Evolutionary conservation across 2,329 filamentous ascomycete genomes (phyloP).

Genomic region (Pseudogymnoascus sp.): DNA sequence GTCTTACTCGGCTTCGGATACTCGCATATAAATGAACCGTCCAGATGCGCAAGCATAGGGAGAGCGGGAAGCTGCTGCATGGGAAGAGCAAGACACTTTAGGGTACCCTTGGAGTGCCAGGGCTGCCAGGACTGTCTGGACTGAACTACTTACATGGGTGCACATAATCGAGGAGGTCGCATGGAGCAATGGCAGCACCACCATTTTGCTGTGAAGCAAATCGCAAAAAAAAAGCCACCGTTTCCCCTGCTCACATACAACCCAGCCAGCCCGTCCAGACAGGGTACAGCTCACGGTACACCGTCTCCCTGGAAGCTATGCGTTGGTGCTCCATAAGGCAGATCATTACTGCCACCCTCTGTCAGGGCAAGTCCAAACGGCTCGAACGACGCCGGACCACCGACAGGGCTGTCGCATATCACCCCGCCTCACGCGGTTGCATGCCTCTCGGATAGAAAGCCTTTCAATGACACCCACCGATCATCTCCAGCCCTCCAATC

Average conservation of each 20-base stretch:
- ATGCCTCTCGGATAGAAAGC: not conserved
- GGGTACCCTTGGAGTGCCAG: not conserved
- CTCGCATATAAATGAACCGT: not conserved
- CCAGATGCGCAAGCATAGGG: not conserved
- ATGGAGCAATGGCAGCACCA: not conserved
- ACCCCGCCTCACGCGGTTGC: not conserved
- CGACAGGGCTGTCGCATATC: not conserved
- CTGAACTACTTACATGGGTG: not conserved
- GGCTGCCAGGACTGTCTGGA: not conserved
- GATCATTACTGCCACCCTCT: not conserved
- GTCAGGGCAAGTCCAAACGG: not conserved
- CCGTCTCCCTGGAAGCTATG: not conserved
- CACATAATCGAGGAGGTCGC: not conserved
- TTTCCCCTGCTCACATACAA: not conserved
- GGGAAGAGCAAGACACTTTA: not conserved
- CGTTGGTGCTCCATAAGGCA: not conserved
- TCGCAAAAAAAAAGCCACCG: not conserved
- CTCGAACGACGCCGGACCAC: not conserved
- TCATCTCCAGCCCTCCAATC: not conserved
- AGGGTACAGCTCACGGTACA: too few relatives aligned
- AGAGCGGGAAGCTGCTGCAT: not conserved
- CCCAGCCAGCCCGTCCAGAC: not conserved
- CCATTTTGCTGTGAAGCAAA: not conserved
- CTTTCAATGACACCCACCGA: not conserved
- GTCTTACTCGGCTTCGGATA: conserved; percentile 3